Conservation (phyloP, 2,329 filamentous ascomycete genomes). For the Diaporthe ilicicola region DNA sequence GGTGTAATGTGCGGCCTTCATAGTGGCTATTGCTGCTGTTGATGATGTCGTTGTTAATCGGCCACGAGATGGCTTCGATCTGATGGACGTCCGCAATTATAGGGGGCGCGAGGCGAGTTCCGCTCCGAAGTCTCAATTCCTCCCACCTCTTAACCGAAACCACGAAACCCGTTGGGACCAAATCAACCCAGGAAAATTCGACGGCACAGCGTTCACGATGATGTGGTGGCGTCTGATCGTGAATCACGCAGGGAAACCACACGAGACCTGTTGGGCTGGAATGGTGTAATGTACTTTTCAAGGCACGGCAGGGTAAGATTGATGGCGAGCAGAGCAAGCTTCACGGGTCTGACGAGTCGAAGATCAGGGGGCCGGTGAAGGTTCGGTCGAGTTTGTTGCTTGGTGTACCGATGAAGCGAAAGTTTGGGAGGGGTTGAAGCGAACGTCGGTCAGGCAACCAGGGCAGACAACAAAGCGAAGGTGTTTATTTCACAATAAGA, state of each 20-base stretch:
- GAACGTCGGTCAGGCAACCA: conserved; percentile 14
- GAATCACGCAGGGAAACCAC: neutral
- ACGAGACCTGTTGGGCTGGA: neutral
- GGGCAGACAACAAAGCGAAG: conserved; percentile 23
- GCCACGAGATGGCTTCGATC: conserved; percentile 10
- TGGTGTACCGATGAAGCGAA: neutral
- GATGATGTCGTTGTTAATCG: conserved; percentile 5
- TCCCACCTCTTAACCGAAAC: neutral
- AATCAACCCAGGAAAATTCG: neutral
- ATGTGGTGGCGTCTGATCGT: conserved; percentile 12
- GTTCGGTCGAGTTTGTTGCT: neutral
- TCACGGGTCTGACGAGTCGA: conserved; percentile 15
- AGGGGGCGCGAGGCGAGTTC: conserved; percentile 3
- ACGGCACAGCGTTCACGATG: conserved; percentile 1
- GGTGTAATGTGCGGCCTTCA: conserved; percentile 61
- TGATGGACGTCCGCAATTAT: neutral
- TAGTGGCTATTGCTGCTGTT: conserved; percentile 40
- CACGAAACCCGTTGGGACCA: neutral
- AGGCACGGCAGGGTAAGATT: conserved; percentile 4
- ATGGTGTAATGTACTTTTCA: conserved; percentile 4
- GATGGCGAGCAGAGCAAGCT: conserved; percentile 5
- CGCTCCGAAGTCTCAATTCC: neutral
- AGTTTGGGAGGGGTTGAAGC: conserved; percentile 13
- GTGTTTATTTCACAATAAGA: conserved; percentile 14
- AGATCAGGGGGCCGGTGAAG: conserved; percentile 12